A percentile compares a stretch with the other conserved stretches of the same genome.
These are phyloP conservation scores for Hygrophila difformis DNA, from an alignment of 257 asterid genomes.

Conservation along the genomic window DNA sequence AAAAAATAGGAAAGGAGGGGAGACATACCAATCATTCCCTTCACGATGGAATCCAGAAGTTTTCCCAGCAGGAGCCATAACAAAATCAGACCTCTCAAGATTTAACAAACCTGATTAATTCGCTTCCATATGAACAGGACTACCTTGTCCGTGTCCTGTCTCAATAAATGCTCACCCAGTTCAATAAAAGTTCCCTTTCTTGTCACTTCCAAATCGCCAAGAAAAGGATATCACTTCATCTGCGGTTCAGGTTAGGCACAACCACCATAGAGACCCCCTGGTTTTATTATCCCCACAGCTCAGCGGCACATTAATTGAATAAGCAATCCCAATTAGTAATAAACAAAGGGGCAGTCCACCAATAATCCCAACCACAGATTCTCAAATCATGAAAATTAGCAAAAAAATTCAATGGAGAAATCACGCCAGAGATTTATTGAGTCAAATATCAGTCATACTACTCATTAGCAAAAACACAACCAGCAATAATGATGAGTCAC, in stretches of 20 bases:
- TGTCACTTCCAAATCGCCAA: conserved; percentile 13
- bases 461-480: conserved; percentile 20
- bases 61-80: conserved; percentile 75
- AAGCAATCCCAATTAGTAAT: conserved; percentile 22
- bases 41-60: conserved; percentile 55
- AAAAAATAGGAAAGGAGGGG: not conserved
- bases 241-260: conserved; percentile 21
- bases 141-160: not conserved
- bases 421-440: conserved; percentile 12
- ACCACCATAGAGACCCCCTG: conserved; percentile 26
- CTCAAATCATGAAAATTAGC: conserved; percentile 15
- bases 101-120: conserved; percentile 6
- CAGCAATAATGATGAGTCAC: conserved; percentile 28
- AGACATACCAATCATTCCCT: conserved; percentile 72
- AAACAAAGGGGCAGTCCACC: conserved; percentile 48
- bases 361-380: conserved; percentile 44
- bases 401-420: conserved; percentile 18
- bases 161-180: conserved; percentile 28
- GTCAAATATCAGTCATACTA: conserved; percentile 25
- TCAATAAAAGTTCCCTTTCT: conserved; percentile 19
- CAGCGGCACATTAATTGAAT: conserved; percentile 35
- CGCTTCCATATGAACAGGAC: conserved; percentile 3
- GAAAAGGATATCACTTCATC: conserved; percentile 8
- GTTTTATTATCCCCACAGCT: conserved; percentile 32
- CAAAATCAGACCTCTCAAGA: conserved; percentile 14